Conservation (phyloP, 202 grass and related monocot genomes). For the Digitaria exilis region DNA sequence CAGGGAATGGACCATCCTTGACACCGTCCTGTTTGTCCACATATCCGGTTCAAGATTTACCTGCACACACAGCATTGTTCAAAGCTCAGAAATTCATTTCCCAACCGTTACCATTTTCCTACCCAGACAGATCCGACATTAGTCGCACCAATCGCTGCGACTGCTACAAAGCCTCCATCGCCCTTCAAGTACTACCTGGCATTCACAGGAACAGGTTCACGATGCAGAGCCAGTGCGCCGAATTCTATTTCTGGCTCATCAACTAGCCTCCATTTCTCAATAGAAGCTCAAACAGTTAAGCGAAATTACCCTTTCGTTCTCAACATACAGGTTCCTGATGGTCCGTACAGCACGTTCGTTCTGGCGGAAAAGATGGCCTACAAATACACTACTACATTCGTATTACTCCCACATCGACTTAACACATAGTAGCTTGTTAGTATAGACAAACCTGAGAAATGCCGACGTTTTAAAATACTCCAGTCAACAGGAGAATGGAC, state of each 20-base stretch:
- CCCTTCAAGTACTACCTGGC: constrained; percentile 80
- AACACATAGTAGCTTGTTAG: neutral
- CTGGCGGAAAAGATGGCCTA: constrained; percentile 67
- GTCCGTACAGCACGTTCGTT: constrained; percentile 76
- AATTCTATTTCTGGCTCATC: neutral
- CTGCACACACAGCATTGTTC: constrained; percentile 28
- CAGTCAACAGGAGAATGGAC: constrained; percentile 74
- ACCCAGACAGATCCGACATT: constrained; percentile 84
- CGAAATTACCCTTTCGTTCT: constrained; percentile 86
- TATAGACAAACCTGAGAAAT: constrained; percentile 69
- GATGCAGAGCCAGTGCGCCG: neutral
- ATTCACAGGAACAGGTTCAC: constrained; percentile 28
- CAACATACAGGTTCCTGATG: constrained; percentile 71
- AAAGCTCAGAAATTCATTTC: neutral
- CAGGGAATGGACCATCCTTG: constrained; percentile 40
- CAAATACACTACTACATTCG: constrained; percentile 8
- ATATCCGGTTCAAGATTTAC: constrained; percentile 66
- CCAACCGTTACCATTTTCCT: neutral
- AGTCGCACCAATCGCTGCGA: constrained; percentile 78
- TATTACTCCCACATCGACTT: neutral
- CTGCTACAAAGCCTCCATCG: constrained; percentile 76
- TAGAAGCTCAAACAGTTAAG: neutral
- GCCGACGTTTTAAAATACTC: constrained; percentile 60
- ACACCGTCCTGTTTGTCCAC: constrained; percentile 53
- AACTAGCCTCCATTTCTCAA: neutral